Base-by-base conservation (phyloP, 441 rosid species). In the Pelargonium myrrhifolium region DNA sequence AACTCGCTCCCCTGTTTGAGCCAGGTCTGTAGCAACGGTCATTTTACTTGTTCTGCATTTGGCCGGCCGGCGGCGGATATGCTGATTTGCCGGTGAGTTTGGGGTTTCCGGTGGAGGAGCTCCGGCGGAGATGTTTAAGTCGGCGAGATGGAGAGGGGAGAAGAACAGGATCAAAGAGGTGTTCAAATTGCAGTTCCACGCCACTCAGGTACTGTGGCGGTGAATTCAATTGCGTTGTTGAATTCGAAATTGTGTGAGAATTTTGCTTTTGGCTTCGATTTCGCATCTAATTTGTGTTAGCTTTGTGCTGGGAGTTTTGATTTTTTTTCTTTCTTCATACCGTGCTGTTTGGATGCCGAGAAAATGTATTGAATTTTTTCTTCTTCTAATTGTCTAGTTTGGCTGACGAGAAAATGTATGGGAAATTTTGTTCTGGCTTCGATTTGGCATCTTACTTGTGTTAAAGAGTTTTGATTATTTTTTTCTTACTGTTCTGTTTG, bases 91-190 rank as follows among this genome's bases (percentile, higher is more conserved):
- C 68, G 64, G 71, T 66, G 69, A 53, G 65, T 49, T 72, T 70
- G 75, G 81, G 61, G 81, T 75, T 78, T 35, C 81, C 80, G 62
- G 79, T 83, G 45, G 60, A 9, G 66, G 35, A 17, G 65, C 24
- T 2, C 20, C 45, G 64, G 75, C 66, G 59, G 66, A 74, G 82
- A 92, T 92, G 97, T 92, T 92, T 81, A 79, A 75, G 82, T 75
- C 98, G 45, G 87, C 81, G 74, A 82, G 92, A 79, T 86, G 97
- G 96, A 79, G 93, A 76, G 80, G 75, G 69, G 93, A 92, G 63
- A 88, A 79, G 90, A 84, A 83, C 83, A 87, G 74, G 86, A 79
- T 88, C 83, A 90, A 84, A 79, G 83, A 80, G 9, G 86, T 84
- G 35, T 88, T 90, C 84, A 88, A 85, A 76, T 76, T 92, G 65